Percentiles rank a stretch among this genome's conserved stretches.
phyloP scores from a whole-genome alignment of 225 moss, liverwort and hornwort genomes.

The Lunularia cruciata region DNA sequence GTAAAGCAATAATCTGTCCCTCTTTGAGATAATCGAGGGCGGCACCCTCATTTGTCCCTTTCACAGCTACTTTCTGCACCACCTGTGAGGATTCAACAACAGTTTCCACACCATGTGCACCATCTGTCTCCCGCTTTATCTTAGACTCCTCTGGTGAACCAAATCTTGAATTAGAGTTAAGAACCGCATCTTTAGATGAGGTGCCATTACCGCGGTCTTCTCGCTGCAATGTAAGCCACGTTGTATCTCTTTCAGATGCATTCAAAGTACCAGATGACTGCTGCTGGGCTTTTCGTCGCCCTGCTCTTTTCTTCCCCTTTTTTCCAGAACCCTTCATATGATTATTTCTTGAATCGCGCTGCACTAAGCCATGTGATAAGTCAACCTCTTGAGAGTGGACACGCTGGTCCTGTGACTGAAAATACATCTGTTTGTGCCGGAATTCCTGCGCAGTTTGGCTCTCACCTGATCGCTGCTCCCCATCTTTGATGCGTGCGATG shows the following conservation, averaged over 20 bases:
- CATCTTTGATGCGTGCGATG: constrained; percentile 37
- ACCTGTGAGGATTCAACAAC: constrained; percentile 32
- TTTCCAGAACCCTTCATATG: constrained; percentile 66
- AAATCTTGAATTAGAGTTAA: constrained; percentile 59
- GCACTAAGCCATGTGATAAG: constrained; percentile 53
- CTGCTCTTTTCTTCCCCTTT: constrained; percentile 75
- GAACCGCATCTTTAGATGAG: constrained; percentile 43
- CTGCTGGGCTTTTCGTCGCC: constrained; percentile 69
- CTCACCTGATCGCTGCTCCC: constrained; percentile 58
- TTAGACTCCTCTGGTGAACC: constrained; percentile 75
- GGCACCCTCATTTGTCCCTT: constrained; percentile 32
- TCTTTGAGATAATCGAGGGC: constrained; percentile 59
- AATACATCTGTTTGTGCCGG: constrained; percentile 81
- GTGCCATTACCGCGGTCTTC: constrained; percentile 52
- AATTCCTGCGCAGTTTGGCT: constrained; percentile 72
- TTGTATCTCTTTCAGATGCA: constrained; percentile 53
- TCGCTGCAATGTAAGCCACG: constrained; percentile 54
- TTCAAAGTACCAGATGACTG: constrained; percentile 39
- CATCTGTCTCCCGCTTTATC: constrained; percentile 51
- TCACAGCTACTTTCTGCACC: constrained; percentile 34
- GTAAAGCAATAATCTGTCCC: constrained; percentile 62
- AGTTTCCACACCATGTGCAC: constrained; percentile 25
- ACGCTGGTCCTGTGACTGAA: constrained; percentile 69
- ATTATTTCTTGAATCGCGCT: constrained; percentile 49
- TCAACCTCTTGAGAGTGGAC: constrained; percentile 44